A percentile compares a stretch with the other conserved stretches of the same genome.
Conservation (phyloP, 2,329 filamentous ascomycete genomes). For the Alternaria panax region DNA sequence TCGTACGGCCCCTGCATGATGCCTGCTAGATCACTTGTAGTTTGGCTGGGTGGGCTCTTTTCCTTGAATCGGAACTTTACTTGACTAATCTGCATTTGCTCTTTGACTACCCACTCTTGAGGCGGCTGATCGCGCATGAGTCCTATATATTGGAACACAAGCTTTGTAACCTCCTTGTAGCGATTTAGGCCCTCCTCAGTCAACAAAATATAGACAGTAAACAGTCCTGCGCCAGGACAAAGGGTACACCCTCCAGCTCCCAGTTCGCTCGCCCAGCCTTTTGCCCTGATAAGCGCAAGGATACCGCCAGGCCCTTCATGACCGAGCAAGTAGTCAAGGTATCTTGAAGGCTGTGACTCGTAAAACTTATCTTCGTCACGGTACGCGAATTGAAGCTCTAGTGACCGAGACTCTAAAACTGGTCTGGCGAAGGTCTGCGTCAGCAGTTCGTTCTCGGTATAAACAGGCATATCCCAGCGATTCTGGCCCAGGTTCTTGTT, state of each 20-base stretch:
- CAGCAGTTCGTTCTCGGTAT: conserved; percentile 65
- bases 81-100: conserved; percentile 88
- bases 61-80: conserved; percentile 96
- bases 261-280: conserved; percentile 86
- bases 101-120: conserved; percentile 91
- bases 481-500: conserved; percentile 80
- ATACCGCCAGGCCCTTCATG: conserved; percentile 94
- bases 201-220: conserved; percentile 78
- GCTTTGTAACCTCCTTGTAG: conserved; percentile 82
- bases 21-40: conserved; percentile 83
- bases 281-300: conserved; percentile 85
- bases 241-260: conserved; percentile 78
- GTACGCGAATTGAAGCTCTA: conserved; percentile 85
- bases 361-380: conserved; percentile 82
- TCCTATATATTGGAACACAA: conserved; percentile 89
- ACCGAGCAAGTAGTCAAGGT: conserved; percentile 87
- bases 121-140: conserved; percentile 81
- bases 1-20: conserved; percentile 92
- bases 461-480: conserved; percentile 71
- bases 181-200: conserved; percentile 85
- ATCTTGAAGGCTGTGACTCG: conserved; percentile 82
- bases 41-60: conserved; percentile 87
- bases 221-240: conserved; percentile 81
- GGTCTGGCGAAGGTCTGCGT: conserved; percentile 87
- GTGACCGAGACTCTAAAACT: conserved; percentile 82